A percentile compares a stretch with the other conserved stretches of the same genome.
Conservation (phyloP, 805 yeast species). For the Yamadazyma tumulicola region DNA sequence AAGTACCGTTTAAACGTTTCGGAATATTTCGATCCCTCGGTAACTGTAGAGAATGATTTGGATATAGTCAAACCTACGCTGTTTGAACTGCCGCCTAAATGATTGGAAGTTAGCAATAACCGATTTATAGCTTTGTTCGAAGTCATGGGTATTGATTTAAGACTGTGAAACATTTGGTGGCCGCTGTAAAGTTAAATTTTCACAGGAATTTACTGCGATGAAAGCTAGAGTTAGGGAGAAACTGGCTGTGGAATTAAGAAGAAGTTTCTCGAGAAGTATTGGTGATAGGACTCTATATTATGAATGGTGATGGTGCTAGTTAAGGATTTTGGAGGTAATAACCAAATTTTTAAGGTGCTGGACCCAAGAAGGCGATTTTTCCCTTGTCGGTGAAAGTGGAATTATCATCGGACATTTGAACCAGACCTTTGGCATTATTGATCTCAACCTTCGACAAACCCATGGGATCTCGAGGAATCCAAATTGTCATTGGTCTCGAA, state of each 20-base stretch:
- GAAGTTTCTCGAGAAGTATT: too few relatives aligned
- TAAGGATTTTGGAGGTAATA: too few relatives aligned
- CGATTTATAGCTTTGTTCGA: not conserved
- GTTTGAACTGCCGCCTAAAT: conserved; percentile 1
- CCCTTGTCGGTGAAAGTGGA: conserved; percentile 48
- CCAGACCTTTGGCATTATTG: conserved; percentile 49
- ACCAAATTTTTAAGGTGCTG: conserved; percentile 22
- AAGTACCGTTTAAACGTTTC: conserved; percentile 42
- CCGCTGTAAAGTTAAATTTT: too few relatives aligned
- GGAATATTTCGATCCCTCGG: conserved; percentile 34
- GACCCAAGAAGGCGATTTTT: conserved; percentile 26
- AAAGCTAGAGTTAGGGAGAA: too few relatives aligned
- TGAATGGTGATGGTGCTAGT: too few relatives aligned
- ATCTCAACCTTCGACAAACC: conserved; percentile 71
- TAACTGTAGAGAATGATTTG: conserved; percentile 4
- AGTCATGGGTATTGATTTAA: not conserved
- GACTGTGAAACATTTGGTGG: not conserved
- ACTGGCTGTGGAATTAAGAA: too few relatives aligned
- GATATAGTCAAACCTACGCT: not conserved
- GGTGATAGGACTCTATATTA: too few relatives aligned
- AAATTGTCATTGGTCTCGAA: conserved; percentile 67
- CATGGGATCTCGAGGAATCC: conserved; percentile 90
- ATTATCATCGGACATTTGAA: conserved; percentile 65
- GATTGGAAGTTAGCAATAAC: conserved; percentile 5
- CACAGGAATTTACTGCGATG: too few relatives aligned